Evolutionary conservation across 2,329 filamentous ascomycete species (phyloP).

Genomic region (Xylaria sp.): DNA sequence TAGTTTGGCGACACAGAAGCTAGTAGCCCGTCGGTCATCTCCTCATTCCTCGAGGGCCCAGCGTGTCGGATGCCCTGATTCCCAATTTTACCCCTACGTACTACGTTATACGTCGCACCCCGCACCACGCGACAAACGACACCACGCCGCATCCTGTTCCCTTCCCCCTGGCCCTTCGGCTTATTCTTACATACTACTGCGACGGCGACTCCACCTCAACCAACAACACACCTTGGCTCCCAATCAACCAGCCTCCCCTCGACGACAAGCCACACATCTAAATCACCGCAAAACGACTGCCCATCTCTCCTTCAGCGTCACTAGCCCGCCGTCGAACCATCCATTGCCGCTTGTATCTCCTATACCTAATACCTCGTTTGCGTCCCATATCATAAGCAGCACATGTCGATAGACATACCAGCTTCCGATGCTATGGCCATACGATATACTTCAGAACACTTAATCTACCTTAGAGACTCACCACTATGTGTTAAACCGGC

Average conservation of each 20-base stretch:
- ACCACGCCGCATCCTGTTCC: slow-evolving; percentile 14
- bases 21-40: slow-evolving; percentile 9
- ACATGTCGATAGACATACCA: slow-evolving; percentile 28
- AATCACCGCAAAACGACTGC: not conserved
- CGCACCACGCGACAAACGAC: slow-evolving; percentile 29
- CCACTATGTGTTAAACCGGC: slow-evolving; percentile 85
- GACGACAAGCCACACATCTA: slow-evolving; percentile 12
- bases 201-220: slow-evolving; percentile 22
- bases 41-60: slow-evolving; percentile 8
- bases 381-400: slow-evolving; percentile 25
- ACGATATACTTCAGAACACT: slow-evolving; percentile 80
- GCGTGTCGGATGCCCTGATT: not conserved
- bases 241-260: slow-evolving; percentile 10
- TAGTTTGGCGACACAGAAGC: slow-evolving; percentile 11
- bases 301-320: not conserved
- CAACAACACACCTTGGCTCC: not conserved
- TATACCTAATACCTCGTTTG: slow-evolving; percentile 17
- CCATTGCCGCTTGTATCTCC: slow-evolving; percentile 1
- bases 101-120: slow-evolving; percentile 16
- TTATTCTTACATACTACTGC: slow-evolving; percentile 19
- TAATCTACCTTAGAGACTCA: slow-evolving; percentile 81
- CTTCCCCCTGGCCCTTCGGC: slow-evolving; percentile 3
- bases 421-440: slow-evolving; percentile 59
- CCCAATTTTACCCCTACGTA: slow-evolving; percentile 7
- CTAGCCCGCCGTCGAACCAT: not conserved